phyloP scores from a whole-genome alignment of 331 rosid species.

The Pyracantha coccinea region DNA sequence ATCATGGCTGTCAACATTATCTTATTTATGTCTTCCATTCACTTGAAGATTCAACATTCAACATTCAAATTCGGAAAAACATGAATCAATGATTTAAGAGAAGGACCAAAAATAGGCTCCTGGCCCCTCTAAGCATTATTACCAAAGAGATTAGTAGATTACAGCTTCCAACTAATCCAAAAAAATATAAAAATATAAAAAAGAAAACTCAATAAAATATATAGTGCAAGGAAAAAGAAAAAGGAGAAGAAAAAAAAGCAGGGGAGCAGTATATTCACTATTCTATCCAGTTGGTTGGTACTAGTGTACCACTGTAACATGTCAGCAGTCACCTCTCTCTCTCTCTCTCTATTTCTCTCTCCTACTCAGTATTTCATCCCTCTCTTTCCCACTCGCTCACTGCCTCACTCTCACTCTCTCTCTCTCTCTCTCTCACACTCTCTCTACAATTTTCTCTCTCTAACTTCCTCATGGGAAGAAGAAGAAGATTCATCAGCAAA shows the following conservation, averaged over 20 bases:
- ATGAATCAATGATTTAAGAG: background rate
- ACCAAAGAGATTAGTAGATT: background rate
- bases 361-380: background rate
- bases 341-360: background rate
- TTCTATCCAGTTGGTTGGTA: background rate
- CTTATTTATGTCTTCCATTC: background rate
- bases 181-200: background rate
- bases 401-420: background rate
- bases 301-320: background rate
- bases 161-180: background rate
- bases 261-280: background rate
- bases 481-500: background rate
- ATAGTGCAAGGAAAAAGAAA: too few relatives aligned
- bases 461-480: background rate
- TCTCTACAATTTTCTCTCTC: background rate
- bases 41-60: background rate
- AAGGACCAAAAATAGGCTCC: background rate
- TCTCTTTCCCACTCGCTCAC: conserved; percentile 6
- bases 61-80: too few relatives aligned
- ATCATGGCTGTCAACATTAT: too few relatives aligned
- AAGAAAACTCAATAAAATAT: background rate
- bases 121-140: background rate
- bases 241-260: background rate
- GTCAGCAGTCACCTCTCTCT: background rate
- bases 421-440: background rate